Conservation (phyloP, 768 basidiomycete species). For the Heimioporus sp. region DNA sequence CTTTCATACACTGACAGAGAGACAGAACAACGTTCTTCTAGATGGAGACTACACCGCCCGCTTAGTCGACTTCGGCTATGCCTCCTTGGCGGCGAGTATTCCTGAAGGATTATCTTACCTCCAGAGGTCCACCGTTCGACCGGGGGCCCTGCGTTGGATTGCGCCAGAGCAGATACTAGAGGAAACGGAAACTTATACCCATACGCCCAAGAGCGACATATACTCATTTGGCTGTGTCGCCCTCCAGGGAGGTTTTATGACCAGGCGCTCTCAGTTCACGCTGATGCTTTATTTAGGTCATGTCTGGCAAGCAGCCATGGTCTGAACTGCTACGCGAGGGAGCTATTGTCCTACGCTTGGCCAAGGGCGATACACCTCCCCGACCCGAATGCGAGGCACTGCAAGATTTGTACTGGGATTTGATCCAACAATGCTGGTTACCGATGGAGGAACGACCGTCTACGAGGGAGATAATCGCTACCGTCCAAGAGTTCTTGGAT, state of each 20-base stretch:
- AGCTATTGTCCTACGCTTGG: too few relatives aligned
- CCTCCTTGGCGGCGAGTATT: conserved; percentile 17
- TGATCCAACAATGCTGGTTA: neutral
- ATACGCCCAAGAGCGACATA: conserved; percentile 11
- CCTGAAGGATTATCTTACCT: conserved; percentile 8
- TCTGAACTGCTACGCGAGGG: too few relatives aligned
- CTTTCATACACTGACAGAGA: neutral
- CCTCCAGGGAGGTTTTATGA: conserved; percentile 3
- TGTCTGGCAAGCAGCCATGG: too few relatives aligned
- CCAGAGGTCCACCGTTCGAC: conserved; percentile 27
- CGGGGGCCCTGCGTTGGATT: conserved; percentile 41
- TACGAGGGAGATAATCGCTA: neutral
- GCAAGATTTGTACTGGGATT: too few relatives aligned
- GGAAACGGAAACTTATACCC: conserved; percentile 7
- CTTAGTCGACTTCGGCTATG: conserved; percentile 43
- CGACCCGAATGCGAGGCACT: too few relatives aligned
- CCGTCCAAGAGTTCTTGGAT: neutral
- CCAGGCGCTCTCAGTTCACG: too few relatives aligned
- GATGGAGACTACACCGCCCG: conserved; percentile 30
- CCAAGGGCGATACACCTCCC: too few relatives aligned
- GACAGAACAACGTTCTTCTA: conserved; percentile 15
- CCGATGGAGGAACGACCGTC: neutral
- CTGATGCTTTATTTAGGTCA: neutral
- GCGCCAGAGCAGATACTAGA: conserved; percentile 32
- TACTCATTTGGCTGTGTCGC: conserved; percentile 28